These are phyloP conservation scores for Flueggea neowawraea DNA, from an alignment of 441 rosid species.

Conservation along the genomic window DNA sequence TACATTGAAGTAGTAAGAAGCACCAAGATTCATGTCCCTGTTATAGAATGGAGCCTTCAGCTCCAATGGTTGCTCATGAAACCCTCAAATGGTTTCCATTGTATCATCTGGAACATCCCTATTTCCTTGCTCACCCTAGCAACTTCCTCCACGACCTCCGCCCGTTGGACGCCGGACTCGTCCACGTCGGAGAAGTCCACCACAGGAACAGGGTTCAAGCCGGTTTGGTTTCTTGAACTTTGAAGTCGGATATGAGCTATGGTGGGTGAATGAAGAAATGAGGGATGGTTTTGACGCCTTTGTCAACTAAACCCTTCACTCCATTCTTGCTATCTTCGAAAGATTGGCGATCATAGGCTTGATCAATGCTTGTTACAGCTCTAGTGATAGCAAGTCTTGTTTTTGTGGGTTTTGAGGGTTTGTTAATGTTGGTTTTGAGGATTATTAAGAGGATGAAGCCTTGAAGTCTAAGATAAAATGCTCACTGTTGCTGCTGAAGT, in stretches of 20 bases:
- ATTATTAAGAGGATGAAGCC: too few relatives aligned
- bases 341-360: too few relatives aligned
- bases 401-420: too few relatives aligned
- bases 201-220: neutral
- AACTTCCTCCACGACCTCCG: neutral
- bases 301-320: neutral
- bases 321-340: neutral
- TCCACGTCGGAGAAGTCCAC: neutral
- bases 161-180: neutral
- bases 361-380: too few relatives aligned
- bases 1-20: too few relatives aligned
- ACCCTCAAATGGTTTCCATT: neutral
- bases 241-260: neutral
- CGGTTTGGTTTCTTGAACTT: neutral
- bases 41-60: neutral
- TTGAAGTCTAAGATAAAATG: too few relatives aligned
- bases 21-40: too few relatives aligned
- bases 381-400: too few relatives aligned
- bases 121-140: neutral
- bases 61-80: neutral
- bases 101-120: neutral
- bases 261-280: neutral
- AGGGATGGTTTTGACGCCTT: neutral
- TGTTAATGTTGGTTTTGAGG: too few relatives aligned
- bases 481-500: too few relatives aligned